Conservation (phyloP, 768 basidiomycete genomes). For the Pleurotus djamor region DNA sequence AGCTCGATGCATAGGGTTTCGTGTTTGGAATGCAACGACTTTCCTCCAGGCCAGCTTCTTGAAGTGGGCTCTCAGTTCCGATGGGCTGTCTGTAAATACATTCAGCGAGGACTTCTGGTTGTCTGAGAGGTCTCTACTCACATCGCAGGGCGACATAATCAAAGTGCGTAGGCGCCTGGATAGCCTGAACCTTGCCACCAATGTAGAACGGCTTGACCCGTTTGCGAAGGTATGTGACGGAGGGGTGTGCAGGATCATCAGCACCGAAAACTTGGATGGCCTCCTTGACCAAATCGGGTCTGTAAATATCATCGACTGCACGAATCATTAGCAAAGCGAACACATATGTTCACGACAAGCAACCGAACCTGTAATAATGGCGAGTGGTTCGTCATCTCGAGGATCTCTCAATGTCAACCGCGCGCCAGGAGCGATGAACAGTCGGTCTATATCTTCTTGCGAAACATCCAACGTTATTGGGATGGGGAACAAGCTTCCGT, state of each 20-base stretch:
- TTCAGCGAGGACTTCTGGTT: neutral
- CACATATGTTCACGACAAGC: neutral
- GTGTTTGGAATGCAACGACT: slow-evolving; percentile 99
- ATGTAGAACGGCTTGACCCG: slow-evolving; percentile 85
- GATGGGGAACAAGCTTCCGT: slow-evolving; percentile 91
- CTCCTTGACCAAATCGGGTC: slow-evolving; percentile 83
- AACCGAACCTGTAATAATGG: slow-evolving; percentile 75
- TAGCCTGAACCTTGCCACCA: slow-evolving; percentile 92
- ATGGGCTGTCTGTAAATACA: slow-evolving; percentile 70
- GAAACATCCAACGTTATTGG: slow-evolving; percentile 95
- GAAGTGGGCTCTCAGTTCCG: slow-evolving; percentile 94
- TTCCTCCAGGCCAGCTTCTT: slow-evolving; percentile 95
- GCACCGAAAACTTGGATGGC: slow-evolving; percentile 91
- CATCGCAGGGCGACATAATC: slow-evolving; percentile 96
- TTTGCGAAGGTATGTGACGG: slow-evolving; percentile 88
- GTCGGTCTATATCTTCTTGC: slow-evolving; percentile 63
- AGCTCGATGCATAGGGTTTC: slow-evolving; percentile 99
- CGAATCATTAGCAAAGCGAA: neutral
- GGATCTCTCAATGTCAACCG: slow-evolving; percentile 86
- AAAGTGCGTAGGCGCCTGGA: slow-evolving; percentile 88
- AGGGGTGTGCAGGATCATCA: slow-evolving; percentile 93
- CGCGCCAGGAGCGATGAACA: slow-evolving; percentile 69
- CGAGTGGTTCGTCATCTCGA: slow-evolving; percentile 88
- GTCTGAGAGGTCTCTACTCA: slow-evolving; percentile 31
- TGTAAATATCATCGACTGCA: slow-evolving; percentile 86